Evolutionary conservation across 2,329 filamentous ascomycete genomes (phyloP), one percentile per base, ranked within the genome.

Genomic region (Verticillium klebahnii): DNA sequence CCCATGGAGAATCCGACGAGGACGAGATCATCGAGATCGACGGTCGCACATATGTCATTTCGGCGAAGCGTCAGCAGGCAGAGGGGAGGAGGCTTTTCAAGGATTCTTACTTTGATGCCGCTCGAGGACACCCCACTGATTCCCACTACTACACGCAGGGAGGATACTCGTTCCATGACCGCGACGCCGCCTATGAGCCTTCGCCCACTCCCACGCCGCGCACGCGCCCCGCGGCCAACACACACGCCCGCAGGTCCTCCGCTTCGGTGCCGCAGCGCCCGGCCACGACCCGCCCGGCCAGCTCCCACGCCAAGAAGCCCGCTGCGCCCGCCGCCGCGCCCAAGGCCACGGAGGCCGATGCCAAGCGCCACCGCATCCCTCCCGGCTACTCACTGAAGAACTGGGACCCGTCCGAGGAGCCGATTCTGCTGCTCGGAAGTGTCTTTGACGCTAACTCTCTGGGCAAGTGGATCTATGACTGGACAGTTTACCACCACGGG

Each of bases 381-480:
- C 77, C 87, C 1, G 94, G 95, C 65, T 99, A 96, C 80, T 96
- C 92, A 31, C 87, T 94, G 73, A 98, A 98, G 84, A 96, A 98
- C 80, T 98, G 95, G 95, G 95, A 99, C 74, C 94, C 94, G 0
- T 88, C 87, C 32, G 94, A 98, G 80, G 88, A 93, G 68, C 95
- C 95, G 59, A 97, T 99, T 73, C 89, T 97, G 73, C 85, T 99
- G 31, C 84, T 98, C 25, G 95, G 95, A 58, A 96, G 92, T 72
- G 95, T 98, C 61, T 98, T 98, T 72, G 95, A 98, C 73, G 92
- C 94, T 72, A 97, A 98, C 83, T 97, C 92, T 31, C 84, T 99
- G 34, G 95, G 95, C 71, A 97, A 97, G 79, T 99, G 95, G 95
- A 96, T 99, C 72, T 99, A 97, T 77, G 95, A 98, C 82, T 99